Evolutionary conservation across 2,329 filamentous ascomycete genomes (phyloP), one percentile per base, ranked within the genome.

Genomic region (Emydomyces testavorans): DNA sequence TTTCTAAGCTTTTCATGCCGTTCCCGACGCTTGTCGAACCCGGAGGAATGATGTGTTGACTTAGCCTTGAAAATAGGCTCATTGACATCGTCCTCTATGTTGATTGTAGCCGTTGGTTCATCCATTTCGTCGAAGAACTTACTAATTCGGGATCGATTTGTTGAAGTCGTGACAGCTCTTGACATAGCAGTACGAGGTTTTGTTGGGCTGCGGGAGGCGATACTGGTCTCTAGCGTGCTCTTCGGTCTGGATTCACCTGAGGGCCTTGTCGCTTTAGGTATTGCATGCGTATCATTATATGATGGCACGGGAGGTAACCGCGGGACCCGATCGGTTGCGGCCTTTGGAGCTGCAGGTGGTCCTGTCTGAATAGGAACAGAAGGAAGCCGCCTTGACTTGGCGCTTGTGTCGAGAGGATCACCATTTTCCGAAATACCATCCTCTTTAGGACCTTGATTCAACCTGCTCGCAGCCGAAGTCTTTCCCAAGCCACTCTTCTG

Each of bases 121-220:
- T 52, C 51, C 1, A 48, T n/a, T 26, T 52, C 65, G 55, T 69
- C 66, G 46, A 68, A 60, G 51, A 65, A 53, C 46, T 57, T 56
- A 55, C 60, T 60, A 48, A 61, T 60, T 52, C 53, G 62, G 13
- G 62, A 57, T 52, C 54, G 60, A 46, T 49, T 53, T 8, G 48
- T 21, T 28, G 38, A 31, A 28, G 26, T 26, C 10, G n/a, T 11
- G 13, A 4, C 10, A 13, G 6, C 13, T 10, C 15, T 16, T 10
- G 8, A 23, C 5, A 26, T 32, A 39, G 26, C 6, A 11, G 26
- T 16, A 21, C 16, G 26, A 40, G 45, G 21, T 15, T 32, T 39
- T 24, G 1, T 13, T 39, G n/a, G 6, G 5, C 13, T 32, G 11
- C 11, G 35, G 21, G 24, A 15, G 3, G 28, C 3, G 6, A 26